Evolutionary conservation across 352 stramenopile species (phyloP), one percentile per base, ranked within the genome.

Genomic region (Pythium brassicae): DNA sequence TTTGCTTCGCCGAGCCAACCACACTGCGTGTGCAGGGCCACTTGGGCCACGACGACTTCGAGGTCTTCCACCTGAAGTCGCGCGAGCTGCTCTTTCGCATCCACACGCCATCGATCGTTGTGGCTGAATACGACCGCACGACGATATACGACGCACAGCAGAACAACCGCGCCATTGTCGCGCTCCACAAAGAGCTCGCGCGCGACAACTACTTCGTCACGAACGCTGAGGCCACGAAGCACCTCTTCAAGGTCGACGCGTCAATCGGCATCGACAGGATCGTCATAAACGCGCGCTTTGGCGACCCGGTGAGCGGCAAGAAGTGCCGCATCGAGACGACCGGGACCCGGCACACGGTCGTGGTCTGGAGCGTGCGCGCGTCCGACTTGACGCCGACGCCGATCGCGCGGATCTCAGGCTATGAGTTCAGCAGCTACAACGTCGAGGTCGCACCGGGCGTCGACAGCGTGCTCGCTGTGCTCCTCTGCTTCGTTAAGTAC

Each of bases 221-320:
- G 2, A 56, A 71, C 50, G 62, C 57, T 7, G 47, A 63, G 49
- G 68, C 69, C 42, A 40, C 50, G 23, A 23, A 71, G 11, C 43
- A 62, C 20, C 5, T 59, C 4, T 57, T 69, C 11, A 57, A 32
- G 25, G 62, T 61, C 32, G 61, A 53, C 32, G 52, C 51, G 11
- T 43, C 22, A 0, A 59, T 57, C 20, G 55, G 65, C 32, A 57
- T 61, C 12, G 59, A 62, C 12, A 46, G 55, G 1, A 65, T 51
- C 17, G 40, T 60, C 23, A 43, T 71, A 2, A 34, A 59, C 34
- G 43, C 47, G 40, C 48, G 35, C 23, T 65, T 68, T 39, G 44
- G 40, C 20, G 60, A 68, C 27, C 22, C 54, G 3, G 44, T 44
- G 6, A 60, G 17, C 25, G 61, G 53, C 15, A 25, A 32, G 15